These are phyloP conservation scores for Coemansia sp. DNA, from an alignment of 192 early-diverging fungal genomes.

Conservation along the genomic window DNA sequence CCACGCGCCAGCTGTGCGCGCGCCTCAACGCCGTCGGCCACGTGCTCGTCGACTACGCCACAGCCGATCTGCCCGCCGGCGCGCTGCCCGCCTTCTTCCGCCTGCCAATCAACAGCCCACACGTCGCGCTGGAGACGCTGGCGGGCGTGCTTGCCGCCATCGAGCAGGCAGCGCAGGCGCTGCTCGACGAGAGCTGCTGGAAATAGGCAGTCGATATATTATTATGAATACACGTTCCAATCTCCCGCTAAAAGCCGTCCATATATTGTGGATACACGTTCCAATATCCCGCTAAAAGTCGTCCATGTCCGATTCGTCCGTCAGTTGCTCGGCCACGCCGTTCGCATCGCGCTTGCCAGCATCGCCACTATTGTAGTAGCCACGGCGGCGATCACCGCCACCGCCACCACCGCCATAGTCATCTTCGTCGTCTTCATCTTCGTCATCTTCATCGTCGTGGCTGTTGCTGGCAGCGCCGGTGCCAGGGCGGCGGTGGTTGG, in stretches of 20 bases:
- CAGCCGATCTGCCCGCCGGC: constrained; percentile 7
- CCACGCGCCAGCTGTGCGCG: constrained; percentile 35
- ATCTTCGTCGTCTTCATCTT: not conserved
- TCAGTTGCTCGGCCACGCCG: constrained; percentile 30
- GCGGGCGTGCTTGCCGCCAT: constrained; percentile 59
- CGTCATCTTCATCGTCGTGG: not conserved
- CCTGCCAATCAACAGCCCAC: constrained; percentile 70
- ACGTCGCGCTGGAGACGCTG: constrained; percentile 57
- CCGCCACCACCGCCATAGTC: not conserved
- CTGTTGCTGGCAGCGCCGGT: not conserved
- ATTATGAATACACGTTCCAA: not conserved
- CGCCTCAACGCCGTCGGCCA: constrained; percentile 55
- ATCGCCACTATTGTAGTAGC: not conserved
- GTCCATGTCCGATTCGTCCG: constrained; percentile 39
- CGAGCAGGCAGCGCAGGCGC: constrained; percentile 41
- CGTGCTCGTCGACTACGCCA: constrained; percentile 76
- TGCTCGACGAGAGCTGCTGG: not conserved
- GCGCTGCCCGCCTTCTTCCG: constrained; percentile 68
- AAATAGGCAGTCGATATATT: constrained; percentile 2
- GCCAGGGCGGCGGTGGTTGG: not conserved
- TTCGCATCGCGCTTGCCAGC: constrained; percentile 20
- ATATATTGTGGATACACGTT: not conserved
- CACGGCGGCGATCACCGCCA: not conserved
- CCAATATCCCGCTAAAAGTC: not conserved
- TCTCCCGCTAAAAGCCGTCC: not conserved